Evolutionary conservation across 2,329 filamentous ascomycete genomes (phyloP).

Genomic region (Thelonectria discophora): DNA sequence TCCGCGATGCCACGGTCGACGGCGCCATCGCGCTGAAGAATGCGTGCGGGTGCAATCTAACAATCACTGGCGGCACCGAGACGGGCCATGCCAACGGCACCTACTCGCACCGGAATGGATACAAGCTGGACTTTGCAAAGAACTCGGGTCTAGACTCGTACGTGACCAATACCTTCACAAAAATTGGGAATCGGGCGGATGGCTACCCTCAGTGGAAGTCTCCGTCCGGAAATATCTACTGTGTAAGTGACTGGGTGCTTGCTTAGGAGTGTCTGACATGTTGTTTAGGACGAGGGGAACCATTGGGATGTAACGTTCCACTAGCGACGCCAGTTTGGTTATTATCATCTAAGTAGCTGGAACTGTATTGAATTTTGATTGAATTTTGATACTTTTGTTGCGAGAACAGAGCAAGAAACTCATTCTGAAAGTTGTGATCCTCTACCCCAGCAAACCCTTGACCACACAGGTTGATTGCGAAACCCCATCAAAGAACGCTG

Average conservation of each 20-base stretch:
- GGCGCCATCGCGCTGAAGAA: conserved; percentile 39
- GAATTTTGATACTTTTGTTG: too few species aligned
- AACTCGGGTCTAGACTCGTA: conserved; percentile 28
- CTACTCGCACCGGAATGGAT: conserved; percentile 36
- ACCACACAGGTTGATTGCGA: too few species aligned
- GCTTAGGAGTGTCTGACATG: neutral
- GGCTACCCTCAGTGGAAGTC: conserved; percentile 37
- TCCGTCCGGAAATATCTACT: conserved; percentile 39
- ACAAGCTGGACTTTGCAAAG: conserved; percentile 40
- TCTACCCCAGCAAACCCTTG: too few species aligned
- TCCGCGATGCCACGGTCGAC: conserved; percentile 36
- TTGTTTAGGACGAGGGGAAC: conserved; percentile 32
- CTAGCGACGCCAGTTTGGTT: neutral
- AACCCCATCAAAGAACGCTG: too few species aligned
- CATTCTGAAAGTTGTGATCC: too few species aligned
- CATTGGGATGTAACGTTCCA: conserved; percentile 35
- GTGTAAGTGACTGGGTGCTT: conserved; percentile 26
- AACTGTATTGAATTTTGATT: too few species aligned
- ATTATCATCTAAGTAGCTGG: neutral
- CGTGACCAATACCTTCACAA: conserved; percentile 29
- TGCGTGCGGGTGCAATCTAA: conserved; percentile 34
- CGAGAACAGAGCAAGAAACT: too few species aligned
- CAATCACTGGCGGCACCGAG: conserved; percentile 40
- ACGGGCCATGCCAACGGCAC: conserved; percentile 34
- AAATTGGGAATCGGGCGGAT: conserved; percentile 33